Conservation (phyloP, 108 stramenopile species). For the Pseudonitzschia delicatissima region DNA sequence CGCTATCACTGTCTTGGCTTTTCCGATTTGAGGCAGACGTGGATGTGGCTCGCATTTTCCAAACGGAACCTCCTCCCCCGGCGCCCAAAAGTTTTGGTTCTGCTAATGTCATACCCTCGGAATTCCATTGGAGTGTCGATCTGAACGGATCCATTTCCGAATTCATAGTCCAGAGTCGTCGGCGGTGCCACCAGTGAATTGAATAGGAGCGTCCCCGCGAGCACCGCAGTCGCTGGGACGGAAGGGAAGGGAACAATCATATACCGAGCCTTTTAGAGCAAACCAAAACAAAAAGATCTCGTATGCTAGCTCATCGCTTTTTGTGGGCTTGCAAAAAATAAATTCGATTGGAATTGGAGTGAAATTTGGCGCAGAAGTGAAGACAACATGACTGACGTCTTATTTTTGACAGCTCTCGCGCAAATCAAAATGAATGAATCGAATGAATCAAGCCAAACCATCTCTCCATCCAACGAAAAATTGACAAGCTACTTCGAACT, state of each 20-base stretch:
- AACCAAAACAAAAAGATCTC: too few relatives aligned
- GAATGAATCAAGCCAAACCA: too few relatives aligned
- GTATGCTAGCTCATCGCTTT: too few relatives aligned
- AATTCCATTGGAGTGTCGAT: conserved; percentile 7
- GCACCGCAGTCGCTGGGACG: not conserved
- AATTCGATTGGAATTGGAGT: too few relatives aligned
- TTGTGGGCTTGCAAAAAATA: too few relatives aligned
- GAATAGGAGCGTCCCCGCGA: not conserved
- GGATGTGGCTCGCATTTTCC: not conserved
- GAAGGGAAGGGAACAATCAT: not conserved
- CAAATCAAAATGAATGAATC: too few relatives aligned
- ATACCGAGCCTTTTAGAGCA: not conserved
- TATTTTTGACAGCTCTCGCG: too few relatives aligned
- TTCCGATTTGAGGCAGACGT: not conserved
- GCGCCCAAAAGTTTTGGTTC: conserved; percentile 34
- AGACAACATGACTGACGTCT: too few relatives aligned
- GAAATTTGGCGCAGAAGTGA: too few relatives aligned
- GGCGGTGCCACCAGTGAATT: not conserved
- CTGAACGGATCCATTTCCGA: conserved; percentile 19
- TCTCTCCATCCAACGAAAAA: too few relatives aligned
- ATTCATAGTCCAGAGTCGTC: not conserved
- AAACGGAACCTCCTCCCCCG: conserved; percentile 43
- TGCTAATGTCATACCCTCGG: conserved; percentile 4
- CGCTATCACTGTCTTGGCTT: not conserved
- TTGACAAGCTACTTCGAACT: too few relatives aligned